These are phyloP conservation scores for Penicillium sumatraense DNA, from an alignment of 2,329 filamentous ascomycete genomes.

Conservation along the genomic window DNA sequence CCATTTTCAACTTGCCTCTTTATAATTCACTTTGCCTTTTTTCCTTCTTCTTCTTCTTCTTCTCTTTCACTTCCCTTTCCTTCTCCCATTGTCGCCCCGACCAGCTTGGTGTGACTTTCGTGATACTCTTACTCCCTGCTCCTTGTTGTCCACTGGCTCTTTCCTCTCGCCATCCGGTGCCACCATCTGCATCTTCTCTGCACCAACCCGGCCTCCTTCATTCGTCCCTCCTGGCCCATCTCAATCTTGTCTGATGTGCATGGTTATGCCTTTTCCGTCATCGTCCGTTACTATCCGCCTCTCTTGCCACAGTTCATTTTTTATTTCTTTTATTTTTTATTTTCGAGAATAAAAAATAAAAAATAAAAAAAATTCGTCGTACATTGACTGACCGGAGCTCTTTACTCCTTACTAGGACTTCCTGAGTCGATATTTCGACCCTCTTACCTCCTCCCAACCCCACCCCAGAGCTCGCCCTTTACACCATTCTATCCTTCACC, in stretches of 20 bases:
- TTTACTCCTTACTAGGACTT: conserved; percentile 8
- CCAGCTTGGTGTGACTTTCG: conserved; percentile 25
- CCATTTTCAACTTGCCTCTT: no score
- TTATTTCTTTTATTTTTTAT: no score
- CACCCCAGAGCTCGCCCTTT: background rate
- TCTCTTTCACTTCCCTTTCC: background rate
- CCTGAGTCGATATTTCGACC: conserved; percentile 12
- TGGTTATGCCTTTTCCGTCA: conserved; percentile 17
- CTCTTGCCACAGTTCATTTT: conserved; percentile 14
- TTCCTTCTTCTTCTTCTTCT: background rate
- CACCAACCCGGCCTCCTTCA: conserved; percentile 6
- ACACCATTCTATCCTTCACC: conserved; percentile 10
- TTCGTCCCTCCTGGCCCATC: conserved; percentile 6
- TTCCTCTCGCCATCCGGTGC: conserved; percentile 22
- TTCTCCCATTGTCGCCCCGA: conserved; percentile 17
- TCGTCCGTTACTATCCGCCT: conserved; percentile 15
- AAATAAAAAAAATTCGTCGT: conserved; percentile 11
- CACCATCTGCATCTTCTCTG: conserved; percentile 29
- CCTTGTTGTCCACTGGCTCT: conserved; percentile 19
- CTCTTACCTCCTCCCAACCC: background rate
- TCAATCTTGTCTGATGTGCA: conserved; percentile 15
- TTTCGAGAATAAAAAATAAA: background rate
- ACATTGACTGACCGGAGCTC: conserved; percentile 10
- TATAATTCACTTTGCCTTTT: background rate
- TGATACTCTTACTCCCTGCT: conserved; percentile 24